Evolutionary conservation across 768 basidiomycete species (phyloP).

Genomic region (Symmetrospora coprosmae): DNA sequence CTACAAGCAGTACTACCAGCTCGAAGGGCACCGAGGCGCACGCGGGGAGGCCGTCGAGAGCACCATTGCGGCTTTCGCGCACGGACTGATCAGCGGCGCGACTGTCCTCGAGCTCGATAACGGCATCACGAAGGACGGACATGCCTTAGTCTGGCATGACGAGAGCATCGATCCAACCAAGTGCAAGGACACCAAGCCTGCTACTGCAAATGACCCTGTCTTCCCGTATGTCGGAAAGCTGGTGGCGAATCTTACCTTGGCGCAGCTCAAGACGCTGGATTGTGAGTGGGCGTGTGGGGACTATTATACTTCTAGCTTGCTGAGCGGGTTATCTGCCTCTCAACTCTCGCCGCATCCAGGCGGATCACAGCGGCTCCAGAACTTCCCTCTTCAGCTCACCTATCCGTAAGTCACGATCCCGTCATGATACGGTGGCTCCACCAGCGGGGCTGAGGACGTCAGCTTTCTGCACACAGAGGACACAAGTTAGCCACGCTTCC

Average conservation of each 20-base stretch:
- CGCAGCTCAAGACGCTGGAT: conserved; percentile 26
- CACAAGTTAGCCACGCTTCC: conserved; percentile 19
- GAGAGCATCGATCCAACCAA: not conserved
- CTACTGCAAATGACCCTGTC: not conserved
- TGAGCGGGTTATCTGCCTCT: no score
- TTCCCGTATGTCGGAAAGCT: conserved; percentile 23
- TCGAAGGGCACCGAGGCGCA: conserved; percentile 20
- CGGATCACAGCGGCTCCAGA: not conserved
- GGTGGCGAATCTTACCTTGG: conserved; percentile 26
- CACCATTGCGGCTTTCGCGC: conserved; percentile 21
- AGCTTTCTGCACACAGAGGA: no score
- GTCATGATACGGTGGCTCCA: no score
- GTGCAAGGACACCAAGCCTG: conserved; percentile 23
- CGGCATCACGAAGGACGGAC: conserved; percentile 17
- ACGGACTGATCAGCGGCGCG: conserved; percentile 1
- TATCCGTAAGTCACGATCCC: no score
- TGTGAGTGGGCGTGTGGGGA: no score
- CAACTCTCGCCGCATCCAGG: no score
- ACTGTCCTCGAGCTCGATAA: conserved; percentile 24
- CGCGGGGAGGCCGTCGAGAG: conserved; percentile 21
- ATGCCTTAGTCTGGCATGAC: conserved; percentile 24
- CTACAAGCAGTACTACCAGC: no score
- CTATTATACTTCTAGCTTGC: no score
- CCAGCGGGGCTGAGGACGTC: no score
- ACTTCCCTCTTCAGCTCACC: conserved; percentile 16